Base-by-base conservation (phyloP, 257 asterid species). In the Fraxinus anomala region DNA sequence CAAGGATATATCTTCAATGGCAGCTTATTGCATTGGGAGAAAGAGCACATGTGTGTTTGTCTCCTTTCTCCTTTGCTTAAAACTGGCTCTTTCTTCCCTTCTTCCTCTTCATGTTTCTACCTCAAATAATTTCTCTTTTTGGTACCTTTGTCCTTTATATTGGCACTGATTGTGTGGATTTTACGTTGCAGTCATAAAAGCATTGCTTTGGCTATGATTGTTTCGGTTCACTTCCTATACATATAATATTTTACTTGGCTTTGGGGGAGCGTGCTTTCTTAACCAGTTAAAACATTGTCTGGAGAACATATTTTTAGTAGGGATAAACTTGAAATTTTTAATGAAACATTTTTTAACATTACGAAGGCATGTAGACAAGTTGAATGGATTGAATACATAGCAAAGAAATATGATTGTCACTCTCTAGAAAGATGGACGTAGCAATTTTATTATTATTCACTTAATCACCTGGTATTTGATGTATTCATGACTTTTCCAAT, bases 41-140 rank as follows among this genome's bases (percentile, higher is more conserved):
- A 88, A 92, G 91, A 90, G 94, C 88, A 83, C 92, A 96, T 89
- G 97, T 91, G 97, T 96, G 99, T 96, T 96, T 93, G 99, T 96
- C 89, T 92, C 86, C 97, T 92, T 93, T 93, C 97, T 92, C 99
- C 92, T 88, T 89, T 86, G 87, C 94, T 92, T 87, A 89, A 82
- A 91, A 83, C 91, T 92, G 90, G 88, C 97, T 89, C 99, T 96
- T 89, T 89, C 97, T 87, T 83, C 96, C 96, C 92, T 90, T 77
- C 84, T 82, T 81, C 91, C 79, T 77, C 89, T 68, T 89, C 88
- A 75, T 86, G 84, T 83, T 79, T 82, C 90, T 87, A 78, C 79
- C 93, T 77, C 65, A 7, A 72, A 76, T 83, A 73, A 11, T 34
- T 78, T 73, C 42, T 67, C 44, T 73, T 81, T 61, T 80, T 72